Evolutionary conservation across 305 asterid genomes (phyloP), one percentile per base, ranked within the genome.

Genomic region (Nicotiana rustica): DNA sequence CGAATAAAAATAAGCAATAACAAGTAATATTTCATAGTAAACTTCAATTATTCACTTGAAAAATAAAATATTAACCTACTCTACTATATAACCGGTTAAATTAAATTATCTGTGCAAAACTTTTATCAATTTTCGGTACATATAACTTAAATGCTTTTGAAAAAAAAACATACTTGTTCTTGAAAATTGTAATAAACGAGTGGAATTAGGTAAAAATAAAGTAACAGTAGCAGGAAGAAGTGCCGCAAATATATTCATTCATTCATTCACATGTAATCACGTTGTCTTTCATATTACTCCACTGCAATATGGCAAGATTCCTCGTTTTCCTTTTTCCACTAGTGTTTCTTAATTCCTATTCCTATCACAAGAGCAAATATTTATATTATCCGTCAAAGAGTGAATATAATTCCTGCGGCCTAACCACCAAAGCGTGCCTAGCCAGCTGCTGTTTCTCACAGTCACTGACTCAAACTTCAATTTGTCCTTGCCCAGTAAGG

Each of bases 171-270:
- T 29, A 17, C 25, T 65, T 12, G 69, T 21, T 29, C n/a, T 65
- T 25, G 18, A 29, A 25, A 12, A 25, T 25, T 38, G 41, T 29
- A 29, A 49, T 10, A 64, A 29, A 29, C 38, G n/a, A 65, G 41
- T 65, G 69, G 68, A 65, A 65, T 65, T 65, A 65, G 41, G 69
- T 36, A 65, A 25, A 25, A 65, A 29, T 65, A 8, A 65, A 29
- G 69, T n/a, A 64, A 35, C 38, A 65, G 13, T 29, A 29, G 38
- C 18, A 1, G 41, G 41, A 65, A 65, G 69, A 65, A 17, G 69
- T 65, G 69, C 41, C 0, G 38, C 69, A 29, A 25, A 4, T 12
- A 5, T 65, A 25, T 33, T 65, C n/a, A 65, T 65, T 64, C 38
- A 21, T 44, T 60, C 66, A 18, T 64, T 64, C 18, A 64, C 69